phyloP scores from a whole-genome alignment of 495 filamentous ascomycete genomes.

The Pyronema domesticum region DNA sequence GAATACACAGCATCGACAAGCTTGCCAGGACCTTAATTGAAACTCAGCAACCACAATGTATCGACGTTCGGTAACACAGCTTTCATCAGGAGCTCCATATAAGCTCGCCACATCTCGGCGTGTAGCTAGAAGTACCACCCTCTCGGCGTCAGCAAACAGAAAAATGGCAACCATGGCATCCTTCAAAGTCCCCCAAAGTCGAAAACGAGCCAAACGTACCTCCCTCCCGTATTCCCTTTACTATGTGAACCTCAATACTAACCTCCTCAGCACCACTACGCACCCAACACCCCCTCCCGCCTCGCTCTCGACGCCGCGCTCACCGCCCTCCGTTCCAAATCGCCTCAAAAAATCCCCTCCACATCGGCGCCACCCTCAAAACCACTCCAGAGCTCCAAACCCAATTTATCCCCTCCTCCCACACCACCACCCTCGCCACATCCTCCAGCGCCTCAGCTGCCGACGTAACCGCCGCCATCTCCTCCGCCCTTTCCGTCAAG shows the following conservation, averaged over 20 bases:
- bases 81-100: too few relatives aligned
- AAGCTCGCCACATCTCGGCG: too few relatives aligned
- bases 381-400: slow-evolving; percentile 4
- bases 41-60: too few relatives aligned
- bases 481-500: slow-evolving; percentile 64
- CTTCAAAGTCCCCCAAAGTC: slow-evolving; percentile 77
- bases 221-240: slow-evolving; percentile 7
- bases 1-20: too few relatives aligned
- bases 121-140: too few relatives aligned
- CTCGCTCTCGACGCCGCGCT: slow-evolving; percentile 54
- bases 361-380: slow-evolving; percentile 56
- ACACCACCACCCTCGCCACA: slow-evolving; percentile 50
- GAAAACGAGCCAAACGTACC: slow-evolving; percentile 88
- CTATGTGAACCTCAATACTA: background rate
- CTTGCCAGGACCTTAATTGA: too few relatives aligned
- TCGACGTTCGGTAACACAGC: too few relatives aligned
- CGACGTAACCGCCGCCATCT: slow-evolving; percentile 59
- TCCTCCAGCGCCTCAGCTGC: slow-evolving; percentile 58
- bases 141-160: too few relatives aligned
- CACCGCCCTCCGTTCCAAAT: slow-evolving; percentile 37
- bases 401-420: slow-evolving; percentile 61
- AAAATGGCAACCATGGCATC: slow-evolving; percentile 35
- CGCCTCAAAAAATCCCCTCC: slow-evolving; percentile 56
- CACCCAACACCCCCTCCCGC: slow-evolving; percentile 61
- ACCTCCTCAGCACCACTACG: slow-evolving; percentile 57